These are phyloP conservation scores for Hyaloscypha bicolor DNA, from an alignment of 495 filamentous ascomycete genomes.

Conservation along the genomic window DNA sequence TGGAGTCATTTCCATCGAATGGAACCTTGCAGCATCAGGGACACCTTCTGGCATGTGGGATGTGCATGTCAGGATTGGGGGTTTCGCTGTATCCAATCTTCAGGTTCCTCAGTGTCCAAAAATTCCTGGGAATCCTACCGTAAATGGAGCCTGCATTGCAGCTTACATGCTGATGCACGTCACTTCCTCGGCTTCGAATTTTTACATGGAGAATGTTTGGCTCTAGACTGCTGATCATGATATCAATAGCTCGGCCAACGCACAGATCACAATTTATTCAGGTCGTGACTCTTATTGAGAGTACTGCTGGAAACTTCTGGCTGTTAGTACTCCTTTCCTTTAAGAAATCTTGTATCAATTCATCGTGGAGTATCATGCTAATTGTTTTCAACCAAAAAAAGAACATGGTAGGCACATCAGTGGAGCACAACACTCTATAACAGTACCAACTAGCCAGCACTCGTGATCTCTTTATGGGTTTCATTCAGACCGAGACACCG, in stretches of 20 bases:
- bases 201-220: slow-evolving; percentile 65
- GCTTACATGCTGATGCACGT: slow-evolving; percentile 55
- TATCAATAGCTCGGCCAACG: slow-evolving; percentile 50
- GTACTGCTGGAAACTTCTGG: slow-evolving; percentile 51
- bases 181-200: slow-evolving; percentile 42
- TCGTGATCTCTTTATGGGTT: slow-evolving; percentile 69
- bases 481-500: slow-evolving; percentile 85
- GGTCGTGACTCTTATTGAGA: slow-evolving; percentile 50
- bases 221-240: slow-evolving; percentile 61
- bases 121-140: slow-evolving; percentile 27
- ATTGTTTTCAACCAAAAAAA: too few relatives aligned
- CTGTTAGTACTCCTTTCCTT: slow-evolving; percentile 61
- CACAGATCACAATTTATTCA: slow-evolving; percentile 62
- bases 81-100: slow-evolving; percentile 43
- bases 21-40: slow-evolving; percentile 28
- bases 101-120: slow-evolving; percentile 42
- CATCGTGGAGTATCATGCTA: neutral
- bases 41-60: slow-evolving; percentile 38
- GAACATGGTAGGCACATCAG: slow-evolving; percentile 68
- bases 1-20: slow-evolving; percentile 48
- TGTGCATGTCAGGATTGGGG: slow-evolving; percentile 49
- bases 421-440: slow-evolving; percentile 78
- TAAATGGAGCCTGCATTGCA: slow-evolving; percentile 45
- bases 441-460: slow-evolving; percentile 79
- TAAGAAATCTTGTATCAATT: slow-evolving; percentile 38